Base-by-base conservation (phyloP, 2,329 filamentous ascomycete species). In the Cladorrhinum sp. region DNA sequence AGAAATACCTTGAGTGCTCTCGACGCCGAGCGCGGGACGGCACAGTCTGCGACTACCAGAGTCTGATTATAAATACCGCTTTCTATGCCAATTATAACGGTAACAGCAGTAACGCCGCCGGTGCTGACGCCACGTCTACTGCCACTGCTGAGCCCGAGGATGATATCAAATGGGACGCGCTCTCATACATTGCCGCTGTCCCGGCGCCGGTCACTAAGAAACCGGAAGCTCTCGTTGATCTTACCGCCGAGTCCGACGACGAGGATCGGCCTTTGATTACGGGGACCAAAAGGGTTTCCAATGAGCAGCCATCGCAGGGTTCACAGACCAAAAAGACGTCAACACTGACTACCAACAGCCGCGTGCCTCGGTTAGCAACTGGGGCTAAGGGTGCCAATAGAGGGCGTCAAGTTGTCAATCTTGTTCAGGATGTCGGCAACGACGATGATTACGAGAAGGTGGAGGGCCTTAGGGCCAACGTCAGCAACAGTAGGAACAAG, bases 1-100 rank as follows among this genome's bases (percentile, higher is more conserved):
- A 55, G 12, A 55, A 25, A 22, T 55, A 55, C 32, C 3, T 38
- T 2, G 52, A 55, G 52, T 55, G 52, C 4, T 55, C 52, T 20
- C 29, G 51, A n/a, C 27, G 29, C 20, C 22, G 32, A 3, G 27
- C 4, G n/a, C n/a, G 25, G 22, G 22, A 55, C 22, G 52, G 20
- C 5, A 12, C 25, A 1, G n/a, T n/a, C 10, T 55, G 52, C n/a
- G 23, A 55, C 27, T 55, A 55, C n/a, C 32, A 24, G 25, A 23
- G 18, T 10, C 32, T 41, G 32, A 45, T 55, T 12, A 41, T 24
- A 12, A 53, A 52, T 29, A 4, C 25, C 25, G 25, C 4, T 10
- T 29, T 29, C 25, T 29, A 5, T 10, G 5, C 25, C 25, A 29
- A 29, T 29, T 7, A 18, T 22, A 18, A 52, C 24, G n/a, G n/a